Base-by-base conservation (phyloP, 2,329 filamentous ascomycete genomes). In the Colletotrichum sojae region DNA sequence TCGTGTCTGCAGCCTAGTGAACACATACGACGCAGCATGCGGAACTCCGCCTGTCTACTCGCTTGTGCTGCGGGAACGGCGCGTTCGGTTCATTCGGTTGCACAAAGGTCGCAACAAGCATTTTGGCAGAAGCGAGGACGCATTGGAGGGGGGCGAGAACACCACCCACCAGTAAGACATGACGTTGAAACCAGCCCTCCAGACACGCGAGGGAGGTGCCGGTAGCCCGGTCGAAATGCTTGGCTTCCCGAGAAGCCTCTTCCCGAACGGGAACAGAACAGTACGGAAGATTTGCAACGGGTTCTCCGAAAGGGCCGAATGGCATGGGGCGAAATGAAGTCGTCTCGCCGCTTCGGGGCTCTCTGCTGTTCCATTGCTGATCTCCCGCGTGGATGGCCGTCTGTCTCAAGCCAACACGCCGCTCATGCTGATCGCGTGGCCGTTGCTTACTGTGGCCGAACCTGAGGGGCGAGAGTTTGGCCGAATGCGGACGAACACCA, bases 131-230 rank as follows among this genome's bases (percentile, higher is more conserved):
- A 43, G 18, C 45, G 25, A 67, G 52, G 59, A 49, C 56, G 43
- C n/a, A 39, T 36, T 25, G 22, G 22, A 39, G 10, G 5, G 15
- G 40, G 51, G 53, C 22, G 27, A n/a, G 40, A 43, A 45, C 20
- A n/a, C 43, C 43, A 36, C 49, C 15, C 40, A 25, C 31, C 6
- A 25, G 25, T 18, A 13, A 64, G 53, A 57, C 59, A 64, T 64
- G 64, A 67, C 64, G 59, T 63, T 67, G 64, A 43, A 40, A 40
- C 22, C 46, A 64, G 49, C 60, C 10, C 45, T 60, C 36, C 40
- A 20, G 43, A 52, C 48, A 52, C 57, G 46, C 46, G 36, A 43
- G 36, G 25, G 13, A 16, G 22, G 36, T 57, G 64, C 59, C 64
- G 59, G 39, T 31, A 18, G 45, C 18, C 64, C 52, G 59, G 25